Evolutionary conservation across 257 asterid species (phyloP), one percentile per base, ranked within the genome.

Genomic region (Nicotiana otophora): DNA sequence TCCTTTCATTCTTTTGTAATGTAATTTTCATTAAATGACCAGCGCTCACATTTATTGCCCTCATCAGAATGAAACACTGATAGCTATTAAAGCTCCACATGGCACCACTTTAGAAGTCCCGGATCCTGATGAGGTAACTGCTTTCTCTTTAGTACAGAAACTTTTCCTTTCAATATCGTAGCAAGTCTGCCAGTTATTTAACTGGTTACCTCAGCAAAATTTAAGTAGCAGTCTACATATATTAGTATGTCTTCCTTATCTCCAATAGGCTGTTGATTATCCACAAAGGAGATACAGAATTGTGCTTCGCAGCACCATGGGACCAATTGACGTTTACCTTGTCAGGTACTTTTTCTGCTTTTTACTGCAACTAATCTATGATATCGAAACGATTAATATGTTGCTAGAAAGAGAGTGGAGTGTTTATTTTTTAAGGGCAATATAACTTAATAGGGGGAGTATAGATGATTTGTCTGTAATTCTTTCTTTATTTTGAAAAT

Each of bases 41-140:
- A 75, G n/a, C 51, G 34, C 83, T 65, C 28, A 54, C 39, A 81
- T 81, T n/a, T 54, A n/a, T 60, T 81, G 67, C 55, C 53, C 62
- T 66, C 36, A 42, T 82, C 91, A 94, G 98, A 91, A 93, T 83
- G 97, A 96, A 90, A 96, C 98, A 46, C 87, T 96, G 85, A 93
- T 96, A 81, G 99, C 97, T 69, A 86, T 96, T 87, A 94, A 96
- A 88, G 98, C 99, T 91, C 99, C 98, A 33, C 99, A 91, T 85
- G 99, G 97, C 46, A 94, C 97, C 75, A 93, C 97, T 74, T 87
- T 96, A 88, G 97, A 94, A 90, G 99, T 94, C 80, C 97, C 97
- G n/a, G 97, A 92, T 81, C 99, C 98, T 33, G 97, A 93, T 55
- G 98, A 93, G 97, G 99, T 94, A 87, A 61, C 83, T 81, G 80